Evolutionary conservation across 495 filamentous ascomycete genomes (phyloP).

Genomic region (Aspergillus mulundensis): DNA sequence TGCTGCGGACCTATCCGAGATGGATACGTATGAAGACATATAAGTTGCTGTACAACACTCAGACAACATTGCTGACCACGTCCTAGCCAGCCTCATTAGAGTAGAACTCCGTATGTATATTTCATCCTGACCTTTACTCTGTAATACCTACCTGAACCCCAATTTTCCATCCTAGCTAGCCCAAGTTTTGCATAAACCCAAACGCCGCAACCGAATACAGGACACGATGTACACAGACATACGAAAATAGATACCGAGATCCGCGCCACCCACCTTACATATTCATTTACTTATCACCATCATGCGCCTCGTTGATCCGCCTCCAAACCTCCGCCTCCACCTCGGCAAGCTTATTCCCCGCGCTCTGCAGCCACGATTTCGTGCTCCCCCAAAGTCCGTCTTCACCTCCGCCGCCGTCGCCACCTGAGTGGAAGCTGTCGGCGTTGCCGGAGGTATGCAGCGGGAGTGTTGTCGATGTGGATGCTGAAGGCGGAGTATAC

Average conservation of each 20-base stretch:
- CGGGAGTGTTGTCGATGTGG: slow-evolving; percentile 9
- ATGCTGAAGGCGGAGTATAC: slow-evolving; percentile 45
- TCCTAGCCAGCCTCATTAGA: too few relatives aligned
- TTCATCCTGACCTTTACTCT: too few relatives aligned
- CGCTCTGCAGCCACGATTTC: slow-evolving; percentile 57
- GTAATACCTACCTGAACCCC: too few relatives aligned
- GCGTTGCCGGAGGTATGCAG: slow-evolving; percentile 20
- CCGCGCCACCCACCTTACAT: background rate
- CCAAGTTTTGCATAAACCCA: too few relatives aligned
- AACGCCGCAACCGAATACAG: too few relatives aligned
- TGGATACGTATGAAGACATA: too few relatives aligned
- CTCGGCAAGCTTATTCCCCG: slow-evolving; percentile 57
- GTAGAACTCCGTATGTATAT: too few relatives aligned
- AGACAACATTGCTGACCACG: too few relatives aligned
- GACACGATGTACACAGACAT: background rate
- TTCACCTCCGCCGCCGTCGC: slow-evolving; percentile 28
- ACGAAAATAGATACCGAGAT: background rate
- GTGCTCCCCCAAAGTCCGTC: slow-evolving; percentile 50
- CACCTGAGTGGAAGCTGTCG: background rate
- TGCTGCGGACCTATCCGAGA: too few relatives aligned
- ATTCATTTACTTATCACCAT: slow-evolving; percentile 12
- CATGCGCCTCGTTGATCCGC: slow-evolving; percentile 53
- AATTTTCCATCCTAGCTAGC: too few relatives aligned
- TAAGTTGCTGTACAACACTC: too few relatives aligned
- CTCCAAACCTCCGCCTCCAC: slow-evolving; percentile 71